Conservation (phyloP, 192 early-diverging fungal genomes). For the Umbelopsis isabellina region DNA sequence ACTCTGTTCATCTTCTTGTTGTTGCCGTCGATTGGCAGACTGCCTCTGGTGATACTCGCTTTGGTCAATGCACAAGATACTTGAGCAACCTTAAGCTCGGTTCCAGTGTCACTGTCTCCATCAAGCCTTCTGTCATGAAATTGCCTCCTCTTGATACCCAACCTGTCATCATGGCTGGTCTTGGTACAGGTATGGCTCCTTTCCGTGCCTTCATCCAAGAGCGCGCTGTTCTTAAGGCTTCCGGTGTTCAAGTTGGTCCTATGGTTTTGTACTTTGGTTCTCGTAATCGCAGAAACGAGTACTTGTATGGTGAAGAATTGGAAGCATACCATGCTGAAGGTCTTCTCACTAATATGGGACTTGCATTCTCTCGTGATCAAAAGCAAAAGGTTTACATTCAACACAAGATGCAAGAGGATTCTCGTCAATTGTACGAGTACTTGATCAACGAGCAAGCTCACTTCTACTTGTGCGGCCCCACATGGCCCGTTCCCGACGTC, state of each 20-base stretch:
- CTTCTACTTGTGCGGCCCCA: slow-evolving; percentile 98
- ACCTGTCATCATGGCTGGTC: slow-evolving; percentile 95
- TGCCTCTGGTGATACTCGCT: slow-evolving; percentile 65
- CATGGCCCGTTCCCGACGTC: slow-evolving; percentile 95
- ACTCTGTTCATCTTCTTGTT: slow-evolving; percentile 88
- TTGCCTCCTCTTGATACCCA: slow-evolving; percentile 78
- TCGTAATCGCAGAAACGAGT: slow-evolving; percentile 91
- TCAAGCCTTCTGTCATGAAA: slow-evolving; percentile 98
- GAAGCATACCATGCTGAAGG: slow-evolving; percentile 94
- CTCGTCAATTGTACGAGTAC: slow-evolving; percentile 69
- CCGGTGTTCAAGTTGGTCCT: slow-evolving; percentile 85
- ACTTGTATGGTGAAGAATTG: slow-evolving; percentile 95
- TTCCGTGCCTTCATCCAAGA: slow-evolving; percentile 98
- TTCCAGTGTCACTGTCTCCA: slow-evolving; percentile 75
- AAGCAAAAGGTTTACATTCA: slow-evolving; percentile 96
- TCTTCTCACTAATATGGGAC: slow-evolving; percentile 82
- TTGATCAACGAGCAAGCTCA: slow-evolving; percentile 78
- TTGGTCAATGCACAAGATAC: slow-evolving; percentile 93
- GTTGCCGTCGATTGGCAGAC: slow-evolving; percentile 91
- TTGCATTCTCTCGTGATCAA: slow-evolving; percentile 96
- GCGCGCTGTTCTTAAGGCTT: slow-evolving; percentile 76
- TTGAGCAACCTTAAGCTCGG: slow-evolving; percentile 72
- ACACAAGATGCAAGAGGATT: slow-evolving; percentile 91
- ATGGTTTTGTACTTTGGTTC: slow-evolving; percentile 98
- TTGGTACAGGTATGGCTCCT: slow-evolving; percentile 98